A percentile compares a stretch with the other conserved stretches of the same genome.
Evolutionary conservation across 2,329 filamentous ascomycete species (phyloP).

Genomic region (Rhexocercosporidium sp.): DNA sequence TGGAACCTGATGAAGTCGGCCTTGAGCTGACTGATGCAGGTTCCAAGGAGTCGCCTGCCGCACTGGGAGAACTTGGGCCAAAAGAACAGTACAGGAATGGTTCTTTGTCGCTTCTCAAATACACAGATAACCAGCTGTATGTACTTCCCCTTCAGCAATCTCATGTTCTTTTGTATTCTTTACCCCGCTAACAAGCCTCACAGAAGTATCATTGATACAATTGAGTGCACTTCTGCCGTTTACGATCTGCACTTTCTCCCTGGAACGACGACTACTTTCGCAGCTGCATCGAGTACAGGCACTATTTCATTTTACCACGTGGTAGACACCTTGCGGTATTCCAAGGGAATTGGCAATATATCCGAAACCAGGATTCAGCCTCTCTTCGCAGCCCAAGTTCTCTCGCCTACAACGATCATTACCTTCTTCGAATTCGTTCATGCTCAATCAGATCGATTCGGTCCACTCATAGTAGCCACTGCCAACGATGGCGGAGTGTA

Average conservation of each 20-base stretch:
- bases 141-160: constrained; percentile 34
- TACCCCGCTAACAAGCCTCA: neutral
- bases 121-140: constrained; percentile 62
- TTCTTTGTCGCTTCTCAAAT: constrained; percentile 70
- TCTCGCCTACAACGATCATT: constrained; percentile 30
- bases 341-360: constrained; percentile 20
- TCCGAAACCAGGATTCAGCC: constrained; percentile 49
- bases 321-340: constrained; percentile 8
- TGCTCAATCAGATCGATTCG: neutral
- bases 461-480: constrained; percentile 43
- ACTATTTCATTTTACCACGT: constrained; percentile 68
- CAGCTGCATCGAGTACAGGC: constrained; percentile 79
- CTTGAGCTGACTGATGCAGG: constrained; percentile 1
- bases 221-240: constrained; percentile 72
- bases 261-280: constrained; percentile 59
- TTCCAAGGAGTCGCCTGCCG: neutral
- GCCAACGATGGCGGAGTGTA: constrained; percentile 31
- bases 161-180: neutral
- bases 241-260: constrained; percentile 85
- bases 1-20: constrained; percentile 56
- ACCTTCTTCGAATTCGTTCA: constrained; percentile 22
- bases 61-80: constrained; percentile 31
- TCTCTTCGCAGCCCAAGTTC: constrained; percentile 50
- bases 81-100: constrained; percentile 71
- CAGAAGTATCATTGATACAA: constrained; percentile 62